A percentile compares a stretch with the other conserved stretches of the same genome.
phyloP scores from a whole-genome alignment of 768 basidiomycete species.

The Calocera cornea region DNA sequence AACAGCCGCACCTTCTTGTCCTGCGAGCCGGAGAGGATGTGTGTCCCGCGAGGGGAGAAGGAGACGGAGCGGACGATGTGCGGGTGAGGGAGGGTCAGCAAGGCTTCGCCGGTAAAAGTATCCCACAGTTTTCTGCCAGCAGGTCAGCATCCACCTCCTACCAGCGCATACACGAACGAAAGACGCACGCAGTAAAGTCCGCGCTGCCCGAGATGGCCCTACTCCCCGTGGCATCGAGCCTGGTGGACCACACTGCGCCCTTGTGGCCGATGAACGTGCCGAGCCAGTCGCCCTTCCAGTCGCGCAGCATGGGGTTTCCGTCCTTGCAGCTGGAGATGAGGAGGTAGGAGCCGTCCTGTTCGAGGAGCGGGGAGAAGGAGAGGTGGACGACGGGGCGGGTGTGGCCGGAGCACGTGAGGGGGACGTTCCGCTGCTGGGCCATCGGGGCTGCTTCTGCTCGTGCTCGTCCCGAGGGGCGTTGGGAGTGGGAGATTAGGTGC shows the following conservation, averaged over 20 bases:
- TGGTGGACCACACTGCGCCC: constrained; percentile 95
- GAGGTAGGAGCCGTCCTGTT: constrained; percentile 74
- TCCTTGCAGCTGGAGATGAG: constrained; percentile 97
- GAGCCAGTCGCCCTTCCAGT: constrained; percentile 99
- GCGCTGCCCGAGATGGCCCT: constrained; percentile 87
- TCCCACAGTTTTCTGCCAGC: constrained; percentile 85
- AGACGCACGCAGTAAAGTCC: constrained; percentile 86
- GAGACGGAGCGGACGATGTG: constrained; percentile 97
- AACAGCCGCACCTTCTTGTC: constrained; percentile 97
- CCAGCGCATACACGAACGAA: neutral
- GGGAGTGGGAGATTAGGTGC: neutral
- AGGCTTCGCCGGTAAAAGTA: constrained; percentile 68
- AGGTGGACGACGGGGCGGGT: constrained; percentile 67
- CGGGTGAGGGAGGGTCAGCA: constrained; percentile 95
- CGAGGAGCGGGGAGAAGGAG: constrained; percentile 66
- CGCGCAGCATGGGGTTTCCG: constrained; percentile 91
- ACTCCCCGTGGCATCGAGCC: constrained; percentile 73
- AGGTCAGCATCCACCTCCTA: neutral
- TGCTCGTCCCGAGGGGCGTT: too few relatives aligned
- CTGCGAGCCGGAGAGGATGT: constrained; percentile 81
- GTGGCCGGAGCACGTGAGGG: constrained; percentile 25
- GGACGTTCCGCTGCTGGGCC: neutral
- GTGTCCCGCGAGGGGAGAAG: constrained; percentile 52
- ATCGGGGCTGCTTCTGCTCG: neutral
- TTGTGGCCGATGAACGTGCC: constrained; percentile 45